phyloP scores from a whole-genome alignment of 1,284 basidiomycete genomes.

The Ganoderma lingzhi region DNA sequence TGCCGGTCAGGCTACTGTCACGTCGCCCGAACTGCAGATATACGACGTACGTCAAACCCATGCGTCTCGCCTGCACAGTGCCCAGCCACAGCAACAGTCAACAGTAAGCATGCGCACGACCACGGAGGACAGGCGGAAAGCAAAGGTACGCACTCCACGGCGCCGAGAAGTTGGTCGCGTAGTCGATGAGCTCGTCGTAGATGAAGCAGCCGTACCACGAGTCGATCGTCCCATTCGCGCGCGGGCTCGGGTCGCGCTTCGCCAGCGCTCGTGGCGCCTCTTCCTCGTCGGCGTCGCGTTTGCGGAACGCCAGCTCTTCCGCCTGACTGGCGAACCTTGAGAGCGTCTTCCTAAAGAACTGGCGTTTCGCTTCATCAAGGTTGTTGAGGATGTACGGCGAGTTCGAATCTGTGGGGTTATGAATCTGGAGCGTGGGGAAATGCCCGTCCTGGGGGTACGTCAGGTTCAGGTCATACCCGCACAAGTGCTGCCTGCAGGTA shows the following conservation, averaged over 20 bases:
- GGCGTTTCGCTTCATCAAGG: conserved; percentile 9
- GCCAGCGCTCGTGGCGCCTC: not conserved
- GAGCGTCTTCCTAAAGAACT: conserved; percentile 17
- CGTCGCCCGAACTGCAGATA: not conserved
- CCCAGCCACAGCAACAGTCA: not conserved
- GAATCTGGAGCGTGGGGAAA: conserved; percentile 52
- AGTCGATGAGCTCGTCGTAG: conserved; percentile 46
- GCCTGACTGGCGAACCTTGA: conserved; percentile 13
- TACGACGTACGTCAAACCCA: conserved; percentile 1
- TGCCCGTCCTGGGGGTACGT: conserved; percentile 71
- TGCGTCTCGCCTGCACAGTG: conserved; percentile 7
- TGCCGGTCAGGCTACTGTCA: not conserved
- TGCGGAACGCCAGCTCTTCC: not conserved
- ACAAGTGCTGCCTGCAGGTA: conserved; percentile 58
- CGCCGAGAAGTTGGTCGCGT: conserved; percentile 52
- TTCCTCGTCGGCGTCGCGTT: conserved; percentile 10
- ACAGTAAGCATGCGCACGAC: not conserved
- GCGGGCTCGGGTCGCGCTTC: conserved; percentile 39
- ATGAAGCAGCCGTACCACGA: conserved; percentile 46
- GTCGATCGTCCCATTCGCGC: conserved; percentile 43
- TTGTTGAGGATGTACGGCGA: conserved; percentile 4
- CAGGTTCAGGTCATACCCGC: conserved; percentile 71
- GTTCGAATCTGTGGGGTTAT: conserved; percentile 18
- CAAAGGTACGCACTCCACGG: conserved; percentile 65
- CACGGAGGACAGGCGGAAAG: conserved; percentile 9